Evolutionary conservation across 2,329 filamentous ascomycete species (phyloP).

Genomic region (Ophiosphaerella herpotricha): DNA sequence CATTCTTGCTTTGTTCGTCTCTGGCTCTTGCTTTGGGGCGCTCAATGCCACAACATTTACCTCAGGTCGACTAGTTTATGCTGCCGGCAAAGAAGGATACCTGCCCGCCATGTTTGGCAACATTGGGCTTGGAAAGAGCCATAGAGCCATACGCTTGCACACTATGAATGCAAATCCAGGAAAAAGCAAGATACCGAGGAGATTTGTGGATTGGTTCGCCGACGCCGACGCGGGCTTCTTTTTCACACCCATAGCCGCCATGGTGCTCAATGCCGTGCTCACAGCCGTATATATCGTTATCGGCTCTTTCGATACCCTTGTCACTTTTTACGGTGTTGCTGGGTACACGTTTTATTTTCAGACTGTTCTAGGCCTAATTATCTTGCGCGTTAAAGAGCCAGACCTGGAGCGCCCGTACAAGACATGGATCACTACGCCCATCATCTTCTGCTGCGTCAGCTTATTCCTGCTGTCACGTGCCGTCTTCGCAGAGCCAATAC

Average conservation of each 20-base stretch:
- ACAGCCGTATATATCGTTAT: slow-evolving; percentile 79
- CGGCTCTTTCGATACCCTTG: slow-evolving; percentile 86
- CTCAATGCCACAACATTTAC: slow-evolving; percentile 96
- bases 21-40: slow-evolving; percentile 89
- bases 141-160: slow-evolving; percentile 43
- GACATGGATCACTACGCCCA: slow-evolving; percentile 95
- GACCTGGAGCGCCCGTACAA: slow-evolving; percentile 86
- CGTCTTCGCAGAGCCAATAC: slow-evolving; percentile 86
- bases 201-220: slow-evolving; percentile 38
- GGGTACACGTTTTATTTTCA: slow-evolving; percentile 98
- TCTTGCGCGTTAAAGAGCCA: slow-evolving; percentile 86
- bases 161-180: slow-evolving; percentile 22
- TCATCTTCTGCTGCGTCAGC: slow-evolving; percentile 98
- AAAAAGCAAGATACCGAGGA: slow-evolving; percentile 26
- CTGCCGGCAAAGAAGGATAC: slow-evolving; percentile 93
- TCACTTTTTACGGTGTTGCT: slow-evolving; percentile 97
- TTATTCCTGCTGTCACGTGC: slow-evolving; percentile 87
- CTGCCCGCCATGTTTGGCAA: slow-evolving; percentile 82
- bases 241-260: slow-evolving; percentile 91
- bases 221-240: slow-evolving; percentile 79
- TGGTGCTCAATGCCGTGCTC: slow-evolving; percentile 76
- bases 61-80: slow-evolving; percentile 87
- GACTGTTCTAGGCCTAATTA: slow-evolving; percentile 89
- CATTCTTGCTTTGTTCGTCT: slow-evolving; percentile 84
- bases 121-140: slow-evolving; percentile 68